Percentiles rank a stretch among this genome's conserved stretches.
Conservation (phyloP, 2,329 filamentous ascomycete species). For the Nemania serpens region DNA sequence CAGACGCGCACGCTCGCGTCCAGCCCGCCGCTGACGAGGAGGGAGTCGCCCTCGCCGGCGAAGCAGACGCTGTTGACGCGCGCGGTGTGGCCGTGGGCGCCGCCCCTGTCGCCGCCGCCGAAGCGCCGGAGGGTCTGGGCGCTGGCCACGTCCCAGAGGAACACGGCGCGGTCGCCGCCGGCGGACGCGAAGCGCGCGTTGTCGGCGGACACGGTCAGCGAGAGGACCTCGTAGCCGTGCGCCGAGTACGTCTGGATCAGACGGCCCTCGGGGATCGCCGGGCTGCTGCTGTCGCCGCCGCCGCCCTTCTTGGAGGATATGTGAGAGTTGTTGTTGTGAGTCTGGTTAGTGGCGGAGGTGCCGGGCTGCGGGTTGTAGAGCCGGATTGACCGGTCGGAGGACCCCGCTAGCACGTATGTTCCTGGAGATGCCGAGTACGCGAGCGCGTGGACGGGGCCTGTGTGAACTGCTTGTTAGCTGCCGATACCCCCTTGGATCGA, state of each 20-base stretch:
- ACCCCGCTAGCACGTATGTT: constrained; percentile 83
- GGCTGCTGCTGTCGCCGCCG: constrained; percentile 17
- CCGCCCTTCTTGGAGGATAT: constrained; percentile 44
- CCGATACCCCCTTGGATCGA: no score
- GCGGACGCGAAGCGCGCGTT: constrained; percentile 87
- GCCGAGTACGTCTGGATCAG: constrained; percentile 88
- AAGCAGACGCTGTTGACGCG: constrained; percentile 68
- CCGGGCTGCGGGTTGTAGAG: constrained; percentile 76
- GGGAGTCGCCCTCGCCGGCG: constrained; percentile 70
- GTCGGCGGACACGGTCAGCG: constrained; percentile 72
- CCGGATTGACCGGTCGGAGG: constrained; percentile 80
- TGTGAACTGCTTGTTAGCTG: constrained; percentile 40
- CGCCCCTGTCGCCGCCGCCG: constrained; percentile 56
- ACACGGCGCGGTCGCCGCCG: constrained; percentile 88
- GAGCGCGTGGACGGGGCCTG: constrained; percentile 74
- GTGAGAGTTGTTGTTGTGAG: constrained; percentile 23
- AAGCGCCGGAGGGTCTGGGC: constrained; percentile 79
- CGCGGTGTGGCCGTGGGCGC: constrained; percentile 62
- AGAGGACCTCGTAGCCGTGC: constrained; percentile 91
- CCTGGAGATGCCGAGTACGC: constrained; percentile 74
- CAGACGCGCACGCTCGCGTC: constrained; percentile 79
- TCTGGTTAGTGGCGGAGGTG: neutral
- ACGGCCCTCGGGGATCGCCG: constrained; percentile 50
- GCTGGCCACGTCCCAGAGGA: constrained; percentile 90
- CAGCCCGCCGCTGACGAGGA: constrained; percentile 75